Evolutionary conservation across 257 asterid genomes (phyloP), one percentile per base, ranked within the genome.

Genomic region (Thymus mandschuricus): DNA sequence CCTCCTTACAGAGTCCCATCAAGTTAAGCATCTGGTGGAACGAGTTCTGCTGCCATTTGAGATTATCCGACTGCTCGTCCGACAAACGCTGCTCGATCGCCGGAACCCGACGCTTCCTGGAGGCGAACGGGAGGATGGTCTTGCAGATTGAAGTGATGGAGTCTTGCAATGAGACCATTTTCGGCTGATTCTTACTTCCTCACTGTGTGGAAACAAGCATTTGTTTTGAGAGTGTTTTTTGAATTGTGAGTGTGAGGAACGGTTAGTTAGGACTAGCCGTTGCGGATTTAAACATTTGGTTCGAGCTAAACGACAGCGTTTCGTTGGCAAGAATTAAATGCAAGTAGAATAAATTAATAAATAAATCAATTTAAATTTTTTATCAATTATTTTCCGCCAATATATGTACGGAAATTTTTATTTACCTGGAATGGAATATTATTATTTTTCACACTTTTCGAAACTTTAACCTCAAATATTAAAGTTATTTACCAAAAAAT

Each of bases 41-140:
- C 0, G 97, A 88, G n/a, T 94, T 97, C 76, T 94, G 99, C 89
- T 94, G 98, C 98, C 99, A 91, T 75, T 91, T 94, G 68, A 94
- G 83, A 78, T 89, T 88, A 44, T 89, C 99, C 9, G 98, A 82
- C 76, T 91, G 99, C 83, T 85, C 93, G 83, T 84, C 82, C 40
- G 94, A 86, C n/a, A 86, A 86, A 21, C 82, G 84, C 76, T 89
- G 91, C 87, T 94, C 99, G 0, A 94, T 91, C 0, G 95, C 95
- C 2, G 97, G 88, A 21, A 89, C 40, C 65, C 89, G 83, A 84
- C 77, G 75, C 79, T 94, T 94, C 92, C 84, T 94, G 87, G 85
- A 89, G 43, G 98, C 81, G 66, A 91, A 91, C 0, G 97, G 99
- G 38, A 94, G 90, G 48, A 94, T 77, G 61, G 73, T 89, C 76